Base-by-base conservation (phyloP, 495 filamentous ascomycete genomes). In the Annulohypoxylon nitens region DNA sequence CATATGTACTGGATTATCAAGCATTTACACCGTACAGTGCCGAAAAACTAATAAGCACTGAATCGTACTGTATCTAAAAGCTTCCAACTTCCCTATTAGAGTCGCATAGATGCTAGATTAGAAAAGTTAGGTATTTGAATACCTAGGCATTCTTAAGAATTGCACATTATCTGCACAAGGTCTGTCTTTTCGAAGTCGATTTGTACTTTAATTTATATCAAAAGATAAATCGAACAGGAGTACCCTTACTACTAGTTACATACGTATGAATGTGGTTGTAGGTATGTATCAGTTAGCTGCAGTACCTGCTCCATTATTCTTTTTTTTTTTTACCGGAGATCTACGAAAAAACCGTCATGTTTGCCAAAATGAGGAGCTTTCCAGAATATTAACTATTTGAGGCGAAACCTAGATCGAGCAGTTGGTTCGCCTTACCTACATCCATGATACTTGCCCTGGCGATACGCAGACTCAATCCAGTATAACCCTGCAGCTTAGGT, bases 401-500 rank as follows among this genome's bases (percentile, higher is more conserved):
- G 25, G 39, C 20, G 37, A 23, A 47, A 48, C 50, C 8, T 25
- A 18, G 10, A 50, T 48, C 14, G n/a, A 36, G 33, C 53, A 25
- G 12, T 26, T 67, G 4, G 16, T 16, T 9, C n/a, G 6, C 18
- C 9, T 11, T 12, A 30, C 5, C 30, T 30, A 30, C 5, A 30
- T 30, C 30, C 5, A 6, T 30, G 30, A 30, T 30, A 14, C 39
- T 43, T 43, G 9, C 54, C 16, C 36, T 50, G 7, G 12, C 34
- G 41, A 64, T 34, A 30, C 34, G 34, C 26, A 54, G 37, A 70
- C 26, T 54, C 45, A 23, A 30, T 43, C 39, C 55, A 39, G 36
- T 8, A 20, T 20, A 33, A 51, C 33, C 43, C 45, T 62, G 67
- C 59, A 62, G 58, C 37, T 26, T 57, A 26, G 67, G 53, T 53